Conservation (phyloP, 176 grass and related monocot genomes). For the Puccinellia tenuiflora region DNA sequence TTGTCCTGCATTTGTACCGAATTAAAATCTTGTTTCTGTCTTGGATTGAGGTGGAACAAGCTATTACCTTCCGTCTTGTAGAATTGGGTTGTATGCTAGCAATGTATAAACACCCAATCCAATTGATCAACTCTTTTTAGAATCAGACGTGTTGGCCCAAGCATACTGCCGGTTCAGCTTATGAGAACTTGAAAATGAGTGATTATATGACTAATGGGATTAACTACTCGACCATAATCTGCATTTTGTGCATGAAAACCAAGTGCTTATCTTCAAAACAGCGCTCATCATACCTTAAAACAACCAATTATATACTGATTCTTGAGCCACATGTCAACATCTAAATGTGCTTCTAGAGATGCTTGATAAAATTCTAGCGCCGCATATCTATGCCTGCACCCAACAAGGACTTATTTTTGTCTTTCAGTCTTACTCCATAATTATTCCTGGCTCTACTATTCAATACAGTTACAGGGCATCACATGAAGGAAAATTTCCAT, state of each 20-base stretch:
- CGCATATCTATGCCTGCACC: not conserved
- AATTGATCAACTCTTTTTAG: not conserved
- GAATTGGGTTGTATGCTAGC: not conserved
- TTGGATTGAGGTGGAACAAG: not conserved
- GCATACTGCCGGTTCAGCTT: not conserved
- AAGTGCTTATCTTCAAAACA: not conserved
- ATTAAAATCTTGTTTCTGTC: not conserved
- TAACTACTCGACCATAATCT: not conserved
- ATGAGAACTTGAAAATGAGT: not conserved
- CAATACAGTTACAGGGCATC: slow-evolving; percentile 8
- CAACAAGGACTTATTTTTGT: not conserved
- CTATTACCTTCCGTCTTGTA: not conserved
- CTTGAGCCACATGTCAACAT: not conserved
- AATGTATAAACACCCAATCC: not conserved
- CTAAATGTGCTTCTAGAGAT: not conserved
- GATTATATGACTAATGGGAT: not conserved
- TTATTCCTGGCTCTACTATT: not conserved
- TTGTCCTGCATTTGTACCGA: not conserved
- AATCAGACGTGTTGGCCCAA: not conserved
- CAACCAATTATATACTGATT: not conserved
- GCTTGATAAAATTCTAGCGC: not conserved
- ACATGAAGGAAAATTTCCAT: slow-evolving; percentile 5
- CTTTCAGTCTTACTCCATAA: not conserved
- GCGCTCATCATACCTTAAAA: not conserved
- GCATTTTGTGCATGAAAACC: not conserved